Evolutionary conservation across 164 flowering plant genomes (phyloP), one percentile per base, ranked within the genome.

Genomic region (Dillenia turbinata): DNA sequence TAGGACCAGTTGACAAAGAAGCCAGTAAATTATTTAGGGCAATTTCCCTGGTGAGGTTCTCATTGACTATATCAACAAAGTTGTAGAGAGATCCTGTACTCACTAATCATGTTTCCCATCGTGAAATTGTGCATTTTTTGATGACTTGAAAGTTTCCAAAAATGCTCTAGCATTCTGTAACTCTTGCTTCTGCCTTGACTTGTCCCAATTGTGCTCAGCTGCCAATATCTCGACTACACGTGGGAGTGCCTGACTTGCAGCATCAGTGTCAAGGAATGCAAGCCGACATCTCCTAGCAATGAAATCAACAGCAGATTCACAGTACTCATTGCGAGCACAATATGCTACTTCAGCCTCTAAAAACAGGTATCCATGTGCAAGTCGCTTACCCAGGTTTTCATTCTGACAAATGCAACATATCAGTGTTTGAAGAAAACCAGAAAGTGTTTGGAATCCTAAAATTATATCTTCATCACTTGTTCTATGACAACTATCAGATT

Each of bases 281-380:
- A 95, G 87, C 17, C 97, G 81, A 51, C 77, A 83, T 69, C 99
- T 85, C 69, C 99, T 75, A 56, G 99, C 97, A 69, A 95, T 78
- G 76, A 95, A 95, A 69, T 95, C 99, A 40, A 90, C 81, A 8
- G 90, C 94, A 56, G 97, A 92, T 69, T 95, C 97, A 73, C 99
- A 95, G 72, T 89, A 92, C 74, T 95, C 99, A 45, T 95, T 26
- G 17, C 99, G 75, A 45, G 97, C 97, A 78, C 97, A 89, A 69
- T 89, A 92, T 47, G 97, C 97, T 60, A 90, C 99, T 75, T 95
- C 99, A 10, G 99, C 99, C 75, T 95, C 99, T 12, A 95, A 72
- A 60, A 68, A 84, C 52, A 97, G 99, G 76, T 95, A 85, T 45
- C 97, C 99, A 78, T 95, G 99, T 11, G 97, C 97, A 49, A 95